A percentile compares a stretch with the other conserved stretches of the same genome.
Conservation (phyloP, 2,329 filamentous ascomycete genomes). For the Achaetomium macrosporum region DNA sequence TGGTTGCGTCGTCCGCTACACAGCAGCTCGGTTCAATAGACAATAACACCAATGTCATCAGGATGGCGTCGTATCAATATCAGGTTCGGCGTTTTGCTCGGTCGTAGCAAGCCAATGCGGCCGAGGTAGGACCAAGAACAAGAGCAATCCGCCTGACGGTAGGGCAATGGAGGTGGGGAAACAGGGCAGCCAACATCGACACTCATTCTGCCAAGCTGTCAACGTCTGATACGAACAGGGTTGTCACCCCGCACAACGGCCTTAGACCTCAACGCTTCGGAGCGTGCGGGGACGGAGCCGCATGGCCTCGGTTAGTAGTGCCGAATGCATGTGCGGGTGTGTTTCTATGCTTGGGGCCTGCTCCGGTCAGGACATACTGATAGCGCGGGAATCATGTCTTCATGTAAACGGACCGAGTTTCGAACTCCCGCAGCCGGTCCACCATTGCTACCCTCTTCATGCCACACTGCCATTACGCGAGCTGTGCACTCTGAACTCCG, state of each 20-base stretch:
- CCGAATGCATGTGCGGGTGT: not conserved
- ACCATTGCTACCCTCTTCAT: no score
- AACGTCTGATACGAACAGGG: not conserved
- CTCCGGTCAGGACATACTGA: not conserved
- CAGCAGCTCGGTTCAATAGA: not conserved
- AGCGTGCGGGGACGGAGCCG: not conserved
- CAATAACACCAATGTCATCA: accelerated
- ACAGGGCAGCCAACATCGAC: not conserved
- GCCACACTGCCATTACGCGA: no score
- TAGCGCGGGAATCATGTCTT: not conserved
- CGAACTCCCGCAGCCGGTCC: not conserved
- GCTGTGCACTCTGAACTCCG: no score
- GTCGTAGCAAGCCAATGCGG: not conserved
- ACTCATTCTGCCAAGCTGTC: not conserved
- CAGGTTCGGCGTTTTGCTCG: constrained; percentile 2
- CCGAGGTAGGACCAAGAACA: constrained; percentile 5
- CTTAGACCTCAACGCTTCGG: not conserved
- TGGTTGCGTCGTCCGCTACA: no score
- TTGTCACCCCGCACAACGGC: not conserved
- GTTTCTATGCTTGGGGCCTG: not conserved
- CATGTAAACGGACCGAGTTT: constrained; percentile 12
- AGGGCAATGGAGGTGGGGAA: not conserved
- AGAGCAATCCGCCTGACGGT: no score
- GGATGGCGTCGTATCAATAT: not conserved
- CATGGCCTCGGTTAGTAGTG: not conserved